Evolutionary conservation across 495 filamentous ascomycete species (phyloP), one percentile per base, ranked within the genome.

Genomic region (Talaromyces liani): DNA sequence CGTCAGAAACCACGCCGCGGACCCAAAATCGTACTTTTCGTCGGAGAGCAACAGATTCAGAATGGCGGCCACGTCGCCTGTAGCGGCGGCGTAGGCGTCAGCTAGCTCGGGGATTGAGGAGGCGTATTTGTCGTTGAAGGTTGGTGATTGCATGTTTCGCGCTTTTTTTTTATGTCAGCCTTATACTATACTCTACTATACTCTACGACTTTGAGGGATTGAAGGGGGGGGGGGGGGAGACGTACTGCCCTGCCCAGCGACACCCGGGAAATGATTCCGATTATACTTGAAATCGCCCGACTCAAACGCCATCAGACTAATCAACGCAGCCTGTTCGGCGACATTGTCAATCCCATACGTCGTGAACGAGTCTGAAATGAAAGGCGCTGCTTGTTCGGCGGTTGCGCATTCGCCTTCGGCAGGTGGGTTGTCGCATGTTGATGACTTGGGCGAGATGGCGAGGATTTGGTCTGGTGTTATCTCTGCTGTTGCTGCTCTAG

Each of bases 1-100:
- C 5, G 71, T 84, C 47, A 91, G 65, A 69, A 88, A 94, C 92
- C 91, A 96, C 3, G 85, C 83, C 22, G 82, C 92, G 31, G 80
- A 84, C 2, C 82, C 89, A 72, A 92, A 96, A 71, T 90, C 87
- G 67, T 83, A 85, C 22, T 73, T 71, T 8, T 82, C 70, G 66
- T 91, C 81, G 0, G 70, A 67, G 24, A 78, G 74, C 36, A 94
- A 79, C 36, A 93, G 70, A 6, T 76, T 79, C 16, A 89, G 79
- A 8, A 91, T 70, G 0, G 71, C 77, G 60, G 78, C 80, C 9
- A 77, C 69, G 31, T 75, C 69, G 69, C 68, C 61, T 18, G 69
- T 60, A 25, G 82, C 75, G n/a, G 59, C 60, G 0, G 70, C 33
- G 4, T 84, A 63, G 53, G 80, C 61, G 39, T 66, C 70, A 6